Evolutionary conservation across 306 rosid species (phyloP).

Genomic region (Rubus idaeus): DNA sequence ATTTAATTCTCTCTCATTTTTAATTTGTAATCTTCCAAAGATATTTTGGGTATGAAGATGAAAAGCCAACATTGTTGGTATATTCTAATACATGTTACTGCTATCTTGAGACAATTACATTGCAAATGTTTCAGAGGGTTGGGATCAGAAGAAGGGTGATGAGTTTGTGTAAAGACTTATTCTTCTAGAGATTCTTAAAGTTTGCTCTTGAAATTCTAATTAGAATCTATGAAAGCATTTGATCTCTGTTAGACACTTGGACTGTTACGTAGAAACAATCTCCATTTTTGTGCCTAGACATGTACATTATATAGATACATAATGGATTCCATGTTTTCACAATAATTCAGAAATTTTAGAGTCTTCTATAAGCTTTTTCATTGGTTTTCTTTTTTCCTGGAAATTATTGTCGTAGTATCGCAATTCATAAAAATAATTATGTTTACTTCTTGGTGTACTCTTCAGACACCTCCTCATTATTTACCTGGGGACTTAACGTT

Average conservation of each 20-base stretch:
- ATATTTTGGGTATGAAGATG: background rate
- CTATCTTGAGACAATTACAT: background rate
- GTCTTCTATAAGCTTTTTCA: background rate
- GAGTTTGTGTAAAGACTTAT: background rate
- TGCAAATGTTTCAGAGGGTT: background rate
- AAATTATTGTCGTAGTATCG: background rate
- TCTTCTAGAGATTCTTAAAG: background rate
- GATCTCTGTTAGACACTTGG: background rate
- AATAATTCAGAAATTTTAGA: background rate
- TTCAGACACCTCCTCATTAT: constrained; percentile 50
- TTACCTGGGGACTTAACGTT: constrained; percentile 63
- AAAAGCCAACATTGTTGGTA: background rate
- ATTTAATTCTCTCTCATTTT: background rate
- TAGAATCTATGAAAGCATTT: background rate
- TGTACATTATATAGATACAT: background rate
- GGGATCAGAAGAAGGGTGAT: background rate
- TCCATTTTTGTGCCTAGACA: background rate
- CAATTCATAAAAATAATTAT: background rate
- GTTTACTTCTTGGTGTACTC: constrained; percentile 10
- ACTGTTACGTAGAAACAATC: too few species aligned
- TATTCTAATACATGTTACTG: background rate
- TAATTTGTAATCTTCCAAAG: background rate
- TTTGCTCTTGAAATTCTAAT: background rate
- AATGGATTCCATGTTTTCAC: background rate
- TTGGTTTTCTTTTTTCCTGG: background rate